These are phyloP conservation scores for Yamadazyma nakazawae DNA, from an alignment of 805 yeast species.

Conservation along the genomic window DNA sequence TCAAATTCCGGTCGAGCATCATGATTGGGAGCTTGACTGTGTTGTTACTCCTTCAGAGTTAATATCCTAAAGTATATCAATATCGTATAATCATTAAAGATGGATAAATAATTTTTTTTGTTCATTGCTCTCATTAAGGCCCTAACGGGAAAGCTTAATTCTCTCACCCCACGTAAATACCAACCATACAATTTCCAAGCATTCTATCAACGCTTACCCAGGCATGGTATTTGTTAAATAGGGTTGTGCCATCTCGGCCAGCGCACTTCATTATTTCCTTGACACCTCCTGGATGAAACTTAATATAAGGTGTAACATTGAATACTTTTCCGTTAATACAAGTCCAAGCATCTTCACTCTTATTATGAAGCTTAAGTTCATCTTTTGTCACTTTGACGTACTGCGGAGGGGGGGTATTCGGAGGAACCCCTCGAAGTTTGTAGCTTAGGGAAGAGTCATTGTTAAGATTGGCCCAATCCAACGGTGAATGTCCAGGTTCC, in stretches of 20 bases:
- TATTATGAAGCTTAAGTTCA: constrained; percentile 58
- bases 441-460: constrained; percentile 34
- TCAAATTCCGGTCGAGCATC: constrained; percentile 54
- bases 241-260: constrained; percentile 75
- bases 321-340: constrained; percentile 76
- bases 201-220: constrained; percentile 84
- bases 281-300: constrained; percentile 92
- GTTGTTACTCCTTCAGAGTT: constrained; percentile 39
- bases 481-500: constrained; percentile 78
- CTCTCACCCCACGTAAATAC: constrained; percentile 36
- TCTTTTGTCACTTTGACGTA: constrained; percentile 49
- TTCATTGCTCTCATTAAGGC: background rate
- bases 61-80: background rate
- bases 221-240: constrained; percentile 67
- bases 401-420: constrained; percentile 51
- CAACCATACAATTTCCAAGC: constrained; percentile 75
- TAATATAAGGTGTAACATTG: constrained; percentile 78
- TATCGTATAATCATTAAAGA: background rate
- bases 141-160: background rate
- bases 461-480: constrained; percentile 77
- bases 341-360: constrained; percentile 80
- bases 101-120: background rate
- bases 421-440: constrained; percentile 52
- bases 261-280: constrained; percentile 74
- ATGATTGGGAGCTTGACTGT: constrained; percentile 59